Evolutionary conservation across 2,329 filamentous ascomycete species (phyloP).

Genomic region (Claviceps maximensis): DNA sequence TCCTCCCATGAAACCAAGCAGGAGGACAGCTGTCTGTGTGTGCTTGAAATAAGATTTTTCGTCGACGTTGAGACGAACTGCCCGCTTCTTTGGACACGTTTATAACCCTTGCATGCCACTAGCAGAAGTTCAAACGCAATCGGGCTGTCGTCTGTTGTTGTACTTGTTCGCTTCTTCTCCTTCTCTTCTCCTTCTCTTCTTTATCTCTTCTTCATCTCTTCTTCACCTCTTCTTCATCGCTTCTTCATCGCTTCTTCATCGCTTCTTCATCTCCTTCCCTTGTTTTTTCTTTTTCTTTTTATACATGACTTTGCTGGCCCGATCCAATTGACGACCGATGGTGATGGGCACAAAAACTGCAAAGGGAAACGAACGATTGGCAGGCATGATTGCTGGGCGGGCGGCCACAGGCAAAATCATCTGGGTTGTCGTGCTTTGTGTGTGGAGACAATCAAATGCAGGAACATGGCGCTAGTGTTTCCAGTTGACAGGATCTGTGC

Average conservation of each 20-base stretch:
- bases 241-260: neutral
- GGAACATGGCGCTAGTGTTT: constrained; percentile 23
- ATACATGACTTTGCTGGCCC: too few relatives aligned
- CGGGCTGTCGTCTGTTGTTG: neutral
- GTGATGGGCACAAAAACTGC: neutral
- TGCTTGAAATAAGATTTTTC: neutral
- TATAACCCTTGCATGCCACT: neutral
- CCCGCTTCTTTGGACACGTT: neutral
- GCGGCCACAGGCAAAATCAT: neutral
- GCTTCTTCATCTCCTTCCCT: neutral
- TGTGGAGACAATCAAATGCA: constrained; percentile 10
- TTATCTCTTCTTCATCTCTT: neutral
- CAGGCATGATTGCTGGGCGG: neutral
- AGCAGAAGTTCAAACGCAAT: neutral
- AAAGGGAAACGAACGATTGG: neutral
- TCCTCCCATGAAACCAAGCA: neutral
- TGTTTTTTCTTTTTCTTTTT: neutral
- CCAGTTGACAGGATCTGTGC: constrained; percentile 13
- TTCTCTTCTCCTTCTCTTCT: neutral
- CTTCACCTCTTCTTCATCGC: neutral
- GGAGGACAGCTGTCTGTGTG: neutral
- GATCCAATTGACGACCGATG: neutral
- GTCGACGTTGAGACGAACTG: neutral
- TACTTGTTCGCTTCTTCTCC: neutral
- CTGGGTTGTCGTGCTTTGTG: neutral